Evolutionary conservation across 1,284 basidiomycete genomes (phyloP).

Genomic region (Moesziomyces globuligerus): DNA sequence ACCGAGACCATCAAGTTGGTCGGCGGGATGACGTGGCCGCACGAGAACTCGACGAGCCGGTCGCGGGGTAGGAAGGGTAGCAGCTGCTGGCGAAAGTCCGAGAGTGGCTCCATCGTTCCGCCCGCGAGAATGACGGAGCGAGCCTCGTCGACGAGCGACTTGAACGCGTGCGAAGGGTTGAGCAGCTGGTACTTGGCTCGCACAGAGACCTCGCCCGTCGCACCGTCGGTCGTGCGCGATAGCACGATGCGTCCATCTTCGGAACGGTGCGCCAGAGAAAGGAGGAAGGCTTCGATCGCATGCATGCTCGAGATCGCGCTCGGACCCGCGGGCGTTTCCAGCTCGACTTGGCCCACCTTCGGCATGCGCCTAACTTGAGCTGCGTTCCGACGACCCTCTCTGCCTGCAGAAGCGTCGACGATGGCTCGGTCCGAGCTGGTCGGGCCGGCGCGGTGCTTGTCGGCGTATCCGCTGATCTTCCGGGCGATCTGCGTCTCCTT

Average conservation of each 20-base stretch:
- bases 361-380: no score
- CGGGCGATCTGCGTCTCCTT: slow-evolving; percentile 81
- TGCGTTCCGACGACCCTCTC: background rate
- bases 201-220: slow-evolving; percentile 62
- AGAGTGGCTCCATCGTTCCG: slow-evolving; percentile 96
- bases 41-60: slow-evolving; percentile 82
- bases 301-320: slow-evolving; percentile 80
- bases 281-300: slow-evolving; percentile 83
- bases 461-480: slow-evolving; percentile 79
- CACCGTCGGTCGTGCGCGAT: background rate
- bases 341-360: background rate
- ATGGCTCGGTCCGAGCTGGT: slow-evolving; percentile 80
- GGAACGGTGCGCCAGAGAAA: slow-evolving; percentile 81
- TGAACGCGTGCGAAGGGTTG: slow-evolving; percentile 90
- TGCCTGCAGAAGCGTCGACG: slow-evolving; percentile 53
- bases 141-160: slow-evolving; percentile 81
- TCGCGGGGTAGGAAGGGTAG: slow-evolving; percentile 77
- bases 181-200: slow-evolving; percentile 90
- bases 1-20: slow-evolving; percentile 83
- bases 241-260: slow-evolving; percentile 74
- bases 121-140: slow-evolving; percentile 88
- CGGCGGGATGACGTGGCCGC: slow-evolving; percentile 89
- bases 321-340: slow-evolving; percentile 2
- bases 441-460: slow-evolving; percentile 72
- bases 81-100: slow-evolving; percentile 85